These are phyloP conservation scores for Thelonectria olida DNA, from an alignment of 2,329 filamentous ascomycete genomes.

Conservation along the genomic window DNA sequence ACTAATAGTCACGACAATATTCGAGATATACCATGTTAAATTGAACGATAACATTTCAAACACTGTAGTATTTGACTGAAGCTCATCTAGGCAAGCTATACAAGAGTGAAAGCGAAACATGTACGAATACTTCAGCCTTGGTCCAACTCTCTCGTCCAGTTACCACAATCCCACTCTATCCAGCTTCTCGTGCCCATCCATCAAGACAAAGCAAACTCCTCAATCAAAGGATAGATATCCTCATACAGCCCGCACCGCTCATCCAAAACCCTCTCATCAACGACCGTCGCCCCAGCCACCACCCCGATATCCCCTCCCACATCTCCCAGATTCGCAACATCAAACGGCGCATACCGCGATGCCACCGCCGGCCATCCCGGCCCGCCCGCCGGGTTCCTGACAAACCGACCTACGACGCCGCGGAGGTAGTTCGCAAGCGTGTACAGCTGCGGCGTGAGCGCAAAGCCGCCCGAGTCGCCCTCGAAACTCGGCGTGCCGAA, in stretches of 20 bases:
- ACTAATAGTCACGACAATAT: slow-evolving; percentile 18
- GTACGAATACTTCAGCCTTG: too few relatives aligned
- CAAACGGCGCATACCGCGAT: slow-evolving; percentile 30
- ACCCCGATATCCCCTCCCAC: slow-evolving; percentile 6
- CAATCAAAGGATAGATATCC: slow-evolving; percentile 27
- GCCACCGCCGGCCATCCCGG: slow-evolving; percentile 39
- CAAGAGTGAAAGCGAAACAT: too few relatives aligned
- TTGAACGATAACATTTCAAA: not conserved
- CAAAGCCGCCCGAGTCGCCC: not conserved
- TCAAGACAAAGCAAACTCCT: slow-evolving; percentile 15
- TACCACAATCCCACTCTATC: not conserved
- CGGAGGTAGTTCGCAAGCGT: slow-evolving; percentile 36
- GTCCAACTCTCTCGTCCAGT: too few relatives aligned
- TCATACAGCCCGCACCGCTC: slow-evolving; percentile 31
- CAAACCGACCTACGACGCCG: slow-evolving; percentile 35
- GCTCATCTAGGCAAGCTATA: too few relatives aligned
- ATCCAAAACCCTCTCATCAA: slow-evolving; percentile 32
- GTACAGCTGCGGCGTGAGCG: slow-evolving; percentile 32
- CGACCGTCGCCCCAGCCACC: slow-evolving; percentile 19
- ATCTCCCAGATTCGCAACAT: slow-evolving; percentile 35
- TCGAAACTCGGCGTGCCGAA: slow-evolving; percentile 33
- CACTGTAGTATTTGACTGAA: not conserved
- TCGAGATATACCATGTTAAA: not conserved
- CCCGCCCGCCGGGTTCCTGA: slow-evolving; percentile 33
- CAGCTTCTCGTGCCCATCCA: not conserved